Evolutionary conservation across 371 early-diverging fungal genomes (phyloP), one percentile per base, ranked within the genome.

Genomic region (Mortierella sp.): DNA sequence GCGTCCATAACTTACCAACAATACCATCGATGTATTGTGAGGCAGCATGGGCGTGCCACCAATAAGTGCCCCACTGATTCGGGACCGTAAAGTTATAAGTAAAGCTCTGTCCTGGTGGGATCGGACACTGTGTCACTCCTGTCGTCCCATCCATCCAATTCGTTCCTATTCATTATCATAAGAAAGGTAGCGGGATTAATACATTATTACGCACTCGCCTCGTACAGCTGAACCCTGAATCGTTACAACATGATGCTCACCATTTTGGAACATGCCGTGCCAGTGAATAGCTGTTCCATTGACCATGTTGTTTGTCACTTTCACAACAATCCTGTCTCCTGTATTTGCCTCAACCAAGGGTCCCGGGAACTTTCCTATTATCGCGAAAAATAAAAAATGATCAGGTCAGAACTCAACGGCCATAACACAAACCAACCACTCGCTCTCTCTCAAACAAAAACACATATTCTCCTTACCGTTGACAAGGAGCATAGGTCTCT

Each of bases 401-500:
- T n/a, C 26, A 8, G 8, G 34, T 63, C 34, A 63, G 28, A 34
- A 24, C 1, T 55, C 24, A 6, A 52, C 55, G 19, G 7, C 19
- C 9, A 24, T 5, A 55, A 55, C 3, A 42, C 42, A 68, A 24
- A 19, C 13, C 19, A 34, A 63, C 38, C 34, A 34, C 16, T 2
- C 42, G 5, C 5, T 38, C 42, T 38, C 28, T 60, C 16, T 14
- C 28, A 28, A 14, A 14, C 31, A 31, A 31, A 19, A 19, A 19
- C 19, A 26, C 11, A 63, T 7, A 60, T 28, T 31, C 10, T 3
- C 21, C 9, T 21, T 83, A 80, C 88, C 89, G 68, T 90, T 90
- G 72, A 89, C 86, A 38, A 89, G 70, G 26, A 89, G 74, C 82
- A 89, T 88, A 24, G 80, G 78, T 31, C 88, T 81, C 38, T 84